Conservation (phyloP, 805 yeast species). For the Millerago galiae region DNA sequence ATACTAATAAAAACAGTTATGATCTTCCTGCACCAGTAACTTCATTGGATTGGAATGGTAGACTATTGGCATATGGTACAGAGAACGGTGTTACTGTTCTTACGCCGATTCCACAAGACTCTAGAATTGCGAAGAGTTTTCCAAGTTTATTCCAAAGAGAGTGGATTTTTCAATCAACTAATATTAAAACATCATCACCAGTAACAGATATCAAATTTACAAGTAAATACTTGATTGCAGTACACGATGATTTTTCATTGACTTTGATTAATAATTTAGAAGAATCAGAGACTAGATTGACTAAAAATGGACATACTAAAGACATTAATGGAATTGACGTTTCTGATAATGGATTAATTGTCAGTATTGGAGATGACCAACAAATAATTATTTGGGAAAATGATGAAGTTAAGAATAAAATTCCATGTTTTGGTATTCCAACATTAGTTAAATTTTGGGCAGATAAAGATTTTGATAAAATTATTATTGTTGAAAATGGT, state of each 20-base stretch:
- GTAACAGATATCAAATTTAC: slow-evolving; percentile 16
- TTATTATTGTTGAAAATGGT: slow-evolving; percentile 29
- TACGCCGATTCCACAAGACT: slow-evolving; percentile 18
- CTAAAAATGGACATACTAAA: slow-evolving; percentile 14
- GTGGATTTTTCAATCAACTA: slow-evolving; percentile 20
- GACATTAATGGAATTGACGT: slow-evolving; percentile 28
- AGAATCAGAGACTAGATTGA: slow-evolving; percentile 9
- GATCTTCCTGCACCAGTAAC: slow-evolving; percentile 14
- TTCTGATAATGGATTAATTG: slow-evolving; percentile 24
- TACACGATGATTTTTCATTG: slow-evolving; percentile 16
- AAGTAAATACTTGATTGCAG: slow-evolving; percentile 15
- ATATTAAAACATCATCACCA: slow-evolving; percentile 8
- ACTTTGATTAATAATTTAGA: slow-evolving; percentile 18
- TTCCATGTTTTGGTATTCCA: slow-evolving; percentile 17
- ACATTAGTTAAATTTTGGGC: slow-evolving; percentile 28
- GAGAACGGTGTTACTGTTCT: slow-evolving; percentile 18
- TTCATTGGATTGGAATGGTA: slow-evolving; percentile 21
- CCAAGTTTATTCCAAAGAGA: slow-evolving; percentile 20
- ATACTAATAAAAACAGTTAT: slow-evolving; percentile 9
- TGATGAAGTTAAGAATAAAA: slow-evolving; percentile 7
- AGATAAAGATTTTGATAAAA: slow-evolving; percentile 25
- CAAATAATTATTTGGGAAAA: slow-evolving; percentile 26
- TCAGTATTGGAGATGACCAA: slow-evolving; percentile 27
- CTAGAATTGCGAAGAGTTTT: slow-evolving; percentile 18
- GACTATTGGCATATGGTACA: slow-evolving; percentile 16